Conservation (phyloP, 805 yeast genomes). For the Yueomyces sp. region DNA sequence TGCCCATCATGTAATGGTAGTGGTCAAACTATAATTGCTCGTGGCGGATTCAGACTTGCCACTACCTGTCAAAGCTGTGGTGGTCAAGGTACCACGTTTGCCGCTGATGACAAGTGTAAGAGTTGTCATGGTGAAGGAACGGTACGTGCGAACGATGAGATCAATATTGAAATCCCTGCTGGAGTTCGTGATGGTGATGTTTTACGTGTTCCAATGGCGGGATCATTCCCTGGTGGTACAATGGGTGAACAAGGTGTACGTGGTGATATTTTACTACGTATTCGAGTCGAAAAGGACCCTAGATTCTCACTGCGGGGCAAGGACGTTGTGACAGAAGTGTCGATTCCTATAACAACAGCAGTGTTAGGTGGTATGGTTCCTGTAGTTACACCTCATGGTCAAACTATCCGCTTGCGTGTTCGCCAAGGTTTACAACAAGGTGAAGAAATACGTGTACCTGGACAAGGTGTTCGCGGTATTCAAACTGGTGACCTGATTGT, state of each 20-base stretch:
- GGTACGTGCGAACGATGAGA: constrained; percentile 33
- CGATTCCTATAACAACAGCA: constrained; percentile 88
- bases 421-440: constrained; percentile 79
- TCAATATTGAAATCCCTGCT: constrained; percentile 73
- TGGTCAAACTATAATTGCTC: constrained; percentile 74
- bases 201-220: constrained; percentile 73
- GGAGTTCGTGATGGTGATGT: constrained; percentile 83
- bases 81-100: constrained; percentile 76
- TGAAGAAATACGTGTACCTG: constrained; percentile 60
- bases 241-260: constrained; percentile 46
- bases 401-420: constrained; percentile 59
- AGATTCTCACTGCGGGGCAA: constrained; percentile 52
- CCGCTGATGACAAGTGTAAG: constrained; percentile 54
- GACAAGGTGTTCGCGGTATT: constrained; percentile 52
- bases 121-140: constrained; percentile 83
- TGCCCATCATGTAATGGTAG: constrained; percentile 88
- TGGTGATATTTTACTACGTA: constrained; percentile 81
- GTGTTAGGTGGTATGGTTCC: constrained; percentile 85
- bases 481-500: constrained; percentile 75
- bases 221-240: constrained; percentile 76
- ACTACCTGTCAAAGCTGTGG: constrained; percentile 80
- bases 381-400: constrained; percentile 85
- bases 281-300: constrained; percentile 65
- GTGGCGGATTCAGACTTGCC: constrained; percentile 95
- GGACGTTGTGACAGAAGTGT: constrained; percentile 45